Evolutionary conservation across 176 grass and related monocot species (phyloP).

Genomic region (Aegilops tauschii): DNA sequence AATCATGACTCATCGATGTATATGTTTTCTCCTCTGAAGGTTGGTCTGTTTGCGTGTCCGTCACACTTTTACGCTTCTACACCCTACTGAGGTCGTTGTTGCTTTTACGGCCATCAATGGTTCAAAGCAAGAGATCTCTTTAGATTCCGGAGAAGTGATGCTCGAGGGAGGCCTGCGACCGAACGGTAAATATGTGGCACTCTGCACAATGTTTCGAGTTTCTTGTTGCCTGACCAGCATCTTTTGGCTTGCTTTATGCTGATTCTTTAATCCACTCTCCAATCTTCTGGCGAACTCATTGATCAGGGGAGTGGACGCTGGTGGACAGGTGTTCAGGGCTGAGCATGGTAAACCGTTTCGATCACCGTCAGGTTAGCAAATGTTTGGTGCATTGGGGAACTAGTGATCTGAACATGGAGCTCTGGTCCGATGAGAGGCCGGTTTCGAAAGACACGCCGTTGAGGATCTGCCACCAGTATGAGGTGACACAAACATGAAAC

Average conservation of each 20-base stretch:
- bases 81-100: conserved; percentile 78
- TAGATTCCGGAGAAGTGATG: conserved; percentile 49
- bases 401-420: conserved; percentile 69
- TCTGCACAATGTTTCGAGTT: neutral
- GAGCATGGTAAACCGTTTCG: conserved; percentile 68
- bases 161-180: conserved; percentile 79
- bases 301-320: conserved; percentile 79
- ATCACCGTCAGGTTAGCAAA: conserved; percentile 62
- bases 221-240: neutral
- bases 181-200: conserved; percentile 47
- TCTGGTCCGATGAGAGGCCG: conserved; percentile 82
- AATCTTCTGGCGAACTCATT: neutral
- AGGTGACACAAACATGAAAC: conserved; percentile 47
- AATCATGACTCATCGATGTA: neutral
- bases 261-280: neutral
- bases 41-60: conserved; percentile 84
- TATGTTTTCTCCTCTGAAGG: conserved; percentile 45
- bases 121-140: conserved; percentile 55
- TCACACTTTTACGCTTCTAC: conserved; percentile 78
- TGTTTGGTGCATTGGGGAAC: conserved; percentile 80
- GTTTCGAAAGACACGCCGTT: conserved; percentile 66
- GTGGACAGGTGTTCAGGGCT: conserved; percentile 72
- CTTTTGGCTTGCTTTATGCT: neutral
- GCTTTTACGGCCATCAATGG: conserved; percentile 68
- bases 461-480: conserved; percentile 71